These are phyloP conservation scores for Gillenia trifoliata DNA, from an alignment of 306 rosid genomes.

Conservation along the genomic window DNA sequence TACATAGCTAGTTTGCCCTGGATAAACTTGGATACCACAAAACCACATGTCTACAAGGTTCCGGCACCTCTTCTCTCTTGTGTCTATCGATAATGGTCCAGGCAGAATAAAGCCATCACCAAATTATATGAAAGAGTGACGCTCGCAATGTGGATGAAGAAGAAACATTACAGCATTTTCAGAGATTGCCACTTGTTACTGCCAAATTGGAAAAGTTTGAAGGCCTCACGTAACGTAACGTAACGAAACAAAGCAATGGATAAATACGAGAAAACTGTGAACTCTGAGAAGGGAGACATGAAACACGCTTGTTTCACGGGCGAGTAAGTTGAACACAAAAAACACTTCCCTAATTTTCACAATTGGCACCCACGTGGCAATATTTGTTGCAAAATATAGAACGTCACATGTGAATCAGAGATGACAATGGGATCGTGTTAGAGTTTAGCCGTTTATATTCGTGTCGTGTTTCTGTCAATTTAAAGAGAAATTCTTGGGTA, in stretches of 20 bases:
- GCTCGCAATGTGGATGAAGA: neutral
- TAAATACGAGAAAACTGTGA: neutral
- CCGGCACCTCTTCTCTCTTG: no score
- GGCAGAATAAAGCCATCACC: no score
- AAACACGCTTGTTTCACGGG: constrained; percentile 31
- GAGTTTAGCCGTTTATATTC: no score
- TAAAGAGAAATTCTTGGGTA: no score
- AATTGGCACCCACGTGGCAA: neutral
- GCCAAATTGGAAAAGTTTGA: neutral
- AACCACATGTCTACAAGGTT: no score
- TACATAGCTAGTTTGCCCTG: no score
- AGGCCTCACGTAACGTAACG: neutral
- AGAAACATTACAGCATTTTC: neutral
- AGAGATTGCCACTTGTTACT: neutral
- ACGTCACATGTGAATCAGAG: neutral
- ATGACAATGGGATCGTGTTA: no score
- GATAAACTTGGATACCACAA: no score
- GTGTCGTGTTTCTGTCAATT: neutral
- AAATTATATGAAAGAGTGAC: no score
- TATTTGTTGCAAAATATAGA: neutral
- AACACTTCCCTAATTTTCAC: neutral
- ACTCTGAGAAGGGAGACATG: neutral
- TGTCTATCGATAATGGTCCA: no score
- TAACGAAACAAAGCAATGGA: neutral
- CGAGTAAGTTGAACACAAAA: neutral